Base-by-base conservation (phyloP, 805 yeast species). In the Pichia kluyveri region DNA sequence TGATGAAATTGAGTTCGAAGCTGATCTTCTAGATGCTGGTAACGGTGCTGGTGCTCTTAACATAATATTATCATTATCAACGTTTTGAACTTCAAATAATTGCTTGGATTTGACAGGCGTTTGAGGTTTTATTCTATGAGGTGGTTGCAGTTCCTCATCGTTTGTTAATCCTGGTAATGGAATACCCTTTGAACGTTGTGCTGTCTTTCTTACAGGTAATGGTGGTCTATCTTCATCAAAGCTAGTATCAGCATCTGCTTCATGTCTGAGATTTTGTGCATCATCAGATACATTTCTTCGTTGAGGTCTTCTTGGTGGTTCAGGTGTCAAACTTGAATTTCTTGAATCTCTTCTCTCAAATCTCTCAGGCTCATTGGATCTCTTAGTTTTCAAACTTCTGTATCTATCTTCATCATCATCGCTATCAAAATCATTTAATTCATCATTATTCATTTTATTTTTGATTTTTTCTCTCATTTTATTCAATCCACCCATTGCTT, bases 191-290 rank as follows among this genome's bases (percentile, higher is more conserved):
- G 40, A n/a, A 11, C 38, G 43, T 38, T 42, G 23, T 26, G 31
- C 27, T 9, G 43, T 42, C 15, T 53, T 60, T 41, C 63, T 53
- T 15, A 47, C 42, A 14, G 64, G 63, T 30, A 58, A 45, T 14
- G 56, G 53, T n/a, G 62, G 63, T 38, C 58, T 54, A 37, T 60
- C 63, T 43, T 57, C 63, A 28, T 55, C 59, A n/a, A 46, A 45
- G 40, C 50, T 49, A 7, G 28, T 38, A 42, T 55, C 37, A 5
- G 32, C 27, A 12, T 41, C 23, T 31, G 38, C 39, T 17, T 49
- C 50, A 10, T 26, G 15, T 28, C 28, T 36, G 5, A 38, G 18
- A 38, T 18, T 19, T 18, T 28, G 6, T 17, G 12, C 37, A 40
- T 42, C 42, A 32, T 40, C 40, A 9, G 37, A 23, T 12, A 28